Evolutionary conservation across 2,329 filamentous ascomycete species (phyloP).

Genomic region (Thielaviopsis ethacetica): DNA sequence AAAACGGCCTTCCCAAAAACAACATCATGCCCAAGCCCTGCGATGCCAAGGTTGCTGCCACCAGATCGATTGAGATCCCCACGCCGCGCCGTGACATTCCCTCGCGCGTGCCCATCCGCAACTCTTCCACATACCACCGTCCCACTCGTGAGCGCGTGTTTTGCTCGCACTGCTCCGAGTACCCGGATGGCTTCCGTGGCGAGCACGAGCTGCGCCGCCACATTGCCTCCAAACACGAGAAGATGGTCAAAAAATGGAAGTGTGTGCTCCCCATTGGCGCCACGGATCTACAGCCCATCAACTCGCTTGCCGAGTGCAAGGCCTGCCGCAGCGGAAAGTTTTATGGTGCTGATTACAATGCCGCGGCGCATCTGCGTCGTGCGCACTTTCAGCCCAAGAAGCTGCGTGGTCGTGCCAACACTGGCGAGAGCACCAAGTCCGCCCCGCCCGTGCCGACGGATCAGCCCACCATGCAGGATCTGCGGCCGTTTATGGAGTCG

Average conservation of each 20-base stretch:
- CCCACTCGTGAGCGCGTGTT: constrained; percentile 27
- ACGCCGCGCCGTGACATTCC: not conserved
- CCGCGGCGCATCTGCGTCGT: constrained; percentile 73
- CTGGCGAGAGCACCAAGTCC: constrained; percentile 15
- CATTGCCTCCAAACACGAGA: constrained; percentile 46
- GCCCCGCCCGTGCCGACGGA: not conserved
- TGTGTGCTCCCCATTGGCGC: constrained; percentile 34
- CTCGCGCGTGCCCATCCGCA: not conserved
- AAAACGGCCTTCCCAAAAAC: constrained; percentile 22
- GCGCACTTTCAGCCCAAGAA: constrained; percentile 65
- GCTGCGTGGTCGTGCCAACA: constrained; percentile 23
- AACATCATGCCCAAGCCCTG: constrained; percentile 30
- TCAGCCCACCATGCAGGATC: constrained; percentile 7
- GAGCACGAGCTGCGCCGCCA: constrained; percentile 68
- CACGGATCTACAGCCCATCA: constrained; percentile 2
- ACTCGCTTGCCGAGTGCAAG: constrained; percentile 65
- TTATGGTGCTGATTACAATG: constrained; percentile 90
- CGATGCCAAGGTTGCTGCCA: not conserved
- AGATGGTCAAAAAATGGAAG: constrained; percentile 37
- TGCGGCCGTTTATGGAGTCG: constrained; percentile 7
- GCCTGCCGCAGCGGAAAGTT: constrained; percentile 60
- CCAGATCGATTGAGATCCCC: not conserved
- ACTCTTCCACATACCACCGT: not conserved
- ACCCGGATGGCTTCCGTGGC: constrained; percentile 67
- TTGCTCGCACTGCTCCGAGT: constrained; percentile 53